phyloP scores from a whole-genome alignment of 257 asterid species.

The Catharanthus roseus region DNA sequence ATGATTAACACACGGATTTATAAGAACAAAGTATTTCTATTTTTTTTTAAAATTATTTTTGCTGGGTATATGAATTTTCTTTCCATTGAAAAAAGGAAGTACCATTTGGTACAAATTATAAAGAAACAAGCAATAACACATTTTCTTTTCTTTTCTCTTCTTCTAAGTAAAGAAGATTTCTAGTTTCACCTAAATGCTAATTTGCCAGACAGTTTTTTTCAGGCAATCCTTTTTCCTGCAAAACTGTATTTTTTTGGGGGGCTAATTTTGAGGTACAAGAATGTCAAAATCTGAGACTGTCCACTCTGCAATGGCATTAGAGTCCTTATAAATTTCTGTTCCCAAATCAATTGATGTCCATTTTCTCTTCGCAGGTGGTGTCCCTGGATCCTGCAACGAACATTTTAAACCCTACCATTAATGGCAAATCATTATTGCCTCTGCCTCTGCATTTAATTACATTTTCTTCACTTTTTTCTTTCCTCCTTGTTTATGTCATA shows the following conservation, averaged over 20 bases:
- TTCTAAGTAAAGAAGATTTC: not conserved
- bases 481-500: too few species aligned
- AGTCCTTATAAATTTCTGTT: slow-evolving; percentile 54
- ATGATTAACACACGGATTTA: too few species aligned
- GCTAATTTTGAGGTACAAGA: slow-evolving; percentile 30
- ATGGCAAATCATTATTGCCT: not conserved
- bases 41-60: too few species aligned
- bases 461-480: not conserved
- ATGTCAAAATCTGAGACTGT: slow-evolving; percentile 76
- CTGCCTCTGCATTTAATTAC: not conserved
- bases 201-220: not conserved
- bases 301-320: slow-evolving; percentile 80
- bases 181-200: not conserved
- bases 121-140: not conserved
- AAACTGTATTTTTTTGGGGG: not conserved
- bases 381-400: slow-evolving; percentile 67
- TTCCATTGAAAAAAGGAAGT: not conserved
- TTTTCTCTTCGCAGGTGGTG: slow-evolving; percentile 49
- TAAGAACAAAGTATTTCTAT: too few species aligned
- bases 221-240: not conserved
- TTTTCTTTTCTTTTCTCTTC: not conserved
- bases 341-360: slow-evolving; percentile 74
- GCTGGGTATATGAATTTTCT: too few species aligned
- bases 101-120: not conserved
- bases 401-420: not conserved